These are phyloP conservation scores for Nemania abortiva DNA, from an alignment of 2,329 filamentous ascomycete genomes.

Conservation along the genomic window DNA sequence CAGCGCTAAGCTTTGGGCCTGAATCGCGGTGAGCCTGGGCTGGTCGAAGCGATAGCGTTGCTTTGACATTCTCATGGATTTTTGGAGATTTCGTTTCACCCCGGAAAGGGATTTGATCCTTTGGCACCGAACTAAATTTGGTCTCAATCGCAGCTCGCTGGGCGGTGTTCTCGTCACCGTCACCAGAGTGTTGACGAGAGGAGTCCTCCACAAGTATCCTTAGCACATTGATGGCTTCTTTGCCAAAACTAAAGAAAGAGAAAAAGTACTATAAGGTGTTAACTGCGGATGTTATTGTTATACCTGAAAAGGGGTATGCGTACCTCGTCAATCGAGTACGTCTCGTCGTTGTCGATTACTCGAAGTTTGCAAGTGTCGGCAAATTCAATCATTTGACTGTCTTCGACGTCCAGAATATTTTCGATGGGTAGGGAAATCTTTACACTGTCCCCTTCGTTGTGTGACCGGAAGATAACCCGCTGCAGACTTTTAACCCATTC, in stretches of 20 bases:
- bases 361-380: constrained; percentile 94
- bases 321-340: constrained; percentile 93
- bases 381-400: constrained; percentile 89
- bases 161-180: constrained; percentile 35
- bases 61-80: constrained; percentile 69
- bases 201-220: constrained; percentile 78
- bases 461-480: constrained; percentile 93
- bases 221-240: constrained; percentile 84
- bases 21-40: constrained; percentile 56
- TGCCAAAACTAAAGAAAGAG: constrained; percentile 89
- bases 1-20: constrained; percentile 68
- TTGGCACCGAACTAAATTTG: constrained; percentile 35
- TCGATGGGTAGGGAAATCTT: constrained; percentile 92
- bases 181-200: constrained; percentile 58
- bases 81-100: constrained; percentile 54
- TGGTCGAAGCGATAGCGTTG: constrained; percentile 68
- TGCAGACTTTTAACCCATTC: constrained; percentile 97
- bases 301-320: background rate
- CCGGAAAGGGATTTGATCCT: constrained; percentile 23
- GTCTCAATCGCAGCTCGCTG: constrained; percentile 17
- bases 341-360: constrained; percentile 93
- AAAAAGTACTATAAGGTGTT: constrained; percentile 84
- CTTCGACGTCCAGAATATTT: constrained; percentile 92
- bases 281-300: constrained; percentile 35
- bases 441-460: constrained; percentile 96